Evolutionary conservation across 257 asterid species (phyloP).

Genomic region (Anisodus tanguticus): DNA sequence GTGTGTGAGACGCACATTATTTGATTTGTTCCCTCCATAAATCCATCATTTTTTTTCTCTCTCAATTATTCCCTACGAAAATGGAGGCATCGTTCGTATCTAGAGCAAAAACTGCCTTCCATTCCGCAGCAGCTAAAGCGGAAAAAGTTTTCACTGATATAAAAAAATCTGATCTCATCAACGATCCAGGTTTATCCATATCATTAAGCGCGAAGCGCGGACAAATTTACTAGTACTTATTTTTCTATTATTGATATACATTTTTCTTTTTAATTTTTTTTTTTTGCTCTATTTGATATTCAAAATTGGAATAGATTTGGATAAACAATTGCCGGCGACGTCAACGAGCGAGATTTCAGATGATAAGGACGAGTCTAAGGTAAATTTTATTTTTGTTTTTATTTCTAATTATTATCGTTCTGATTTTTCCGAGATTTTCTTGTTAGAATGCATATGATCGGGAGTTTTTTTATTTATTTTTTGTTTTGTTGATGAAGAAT

Average conservation of each 20-base stretch:
- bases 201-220: not conserved
- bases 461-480: not conserved
- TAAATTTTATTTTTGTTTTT: constrained; percentile 32
- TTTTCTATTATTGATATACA: not conserved
- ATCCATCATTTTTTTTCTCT: not conserved
- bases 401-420: constrained; percentile 20
- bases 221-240: no score
- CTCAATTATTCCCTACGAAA: constrained; percentile 31
- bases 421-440: not conserved
- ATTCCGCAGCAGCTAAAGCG: constrained; percentile 99
- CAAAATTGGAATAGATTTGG: constrained; percentile 55
- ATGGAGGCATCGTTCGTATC: constrained; percentile 93
- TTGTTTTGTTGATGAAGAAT: not conserved
- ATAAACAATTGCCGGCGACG: constrained; percentile 54
- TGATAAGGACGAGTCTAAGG: constrained; percentile 61
- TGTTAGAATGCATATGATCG: not conserved
- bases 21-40: constrained; percentile 20
- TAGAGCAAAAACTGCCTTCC: constrained; percentile 91
- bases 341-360: constrained; percentile 53
- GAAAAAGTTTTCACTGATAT: constrained; percentile 94
- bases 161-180: constrained; percentile 71
- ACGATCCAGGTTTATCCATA: constrained; percentile 53
- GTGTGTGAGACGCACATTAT: no score
- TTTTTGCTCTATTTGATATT: constrained; percentile 32
- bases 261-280: not conserved